A percentile compares a stretch with the other conserved stretches of the same genome.
Conservation (phyloP, 495 filamentous ascomycete genomes). For the Tuber magnatum region DNA sequence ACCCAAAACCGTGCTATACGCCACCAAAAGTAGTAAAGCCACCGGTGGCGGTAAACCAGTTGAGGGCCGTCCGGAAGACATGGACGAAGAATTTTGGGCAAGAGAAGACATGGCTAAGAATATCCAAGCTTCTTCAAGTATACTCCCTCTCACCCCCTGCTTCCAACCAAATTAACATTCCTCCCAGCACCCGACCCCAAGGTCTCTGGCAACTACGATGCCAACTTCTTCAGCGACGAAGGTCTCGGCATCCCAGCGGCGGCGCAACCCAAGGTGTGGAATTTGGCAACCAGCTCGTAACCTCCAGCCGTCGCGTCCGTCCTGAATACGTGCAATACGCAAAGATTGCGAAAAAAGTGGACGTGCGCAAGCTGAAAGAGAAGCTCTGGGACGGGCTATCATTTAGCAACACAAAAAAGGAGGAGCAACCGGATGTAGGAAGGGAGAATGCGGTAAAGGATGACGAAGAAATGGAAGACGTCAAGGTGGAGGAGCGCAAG, state of each 20-base stretch:
- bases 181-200: slow-evolving; percentile 44
- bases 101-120: slow-evolving; percentile 53
- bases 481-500: slow-evolving; percentile 45
- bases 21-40: slow-evolving; percentile 16
- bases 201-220: slow-evolving; percentile 75
- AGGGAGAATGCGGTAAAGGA: not conserved
- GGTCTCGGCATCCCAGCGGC: slow-evolving; percentile 54
- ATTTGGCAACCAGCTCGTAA: slow-evolving; percentile 91
- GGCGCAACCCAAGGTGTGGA: slow-evolving; percentile 48
- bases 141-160: not conserved
- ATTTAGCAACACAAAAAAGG: slow-evolving; percentile 45
- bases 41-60: slow-evolving; percentile 7
- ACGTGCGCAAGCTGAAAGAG: slow-evolving; percentile 85
- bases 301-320: slow-evolving; percentile 67
- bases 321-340: slow-evolving; percentile 98
- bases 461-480: slow-evolving; percentile 12
- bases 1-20: slow-evolving; percentile 64
- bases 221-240: slow-evolving; percentile 96
- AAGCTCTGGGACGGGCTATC: slow-evolving; percentile 92
- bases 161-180: not conserved
- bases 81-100: slow-evolving; percentile 96
- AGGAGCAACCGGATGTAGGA: not conserved
- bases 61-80: slow-evolving; percentile 51
- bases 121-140: slow-evolving; percentile 34
- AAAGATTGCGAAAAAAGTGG: slow-evolving; percentile 96